phyloP scores from a whole-genome alignment of 768 basidiomycete species.

The Tylopilus plumbeoviolaceoides region DNA sequence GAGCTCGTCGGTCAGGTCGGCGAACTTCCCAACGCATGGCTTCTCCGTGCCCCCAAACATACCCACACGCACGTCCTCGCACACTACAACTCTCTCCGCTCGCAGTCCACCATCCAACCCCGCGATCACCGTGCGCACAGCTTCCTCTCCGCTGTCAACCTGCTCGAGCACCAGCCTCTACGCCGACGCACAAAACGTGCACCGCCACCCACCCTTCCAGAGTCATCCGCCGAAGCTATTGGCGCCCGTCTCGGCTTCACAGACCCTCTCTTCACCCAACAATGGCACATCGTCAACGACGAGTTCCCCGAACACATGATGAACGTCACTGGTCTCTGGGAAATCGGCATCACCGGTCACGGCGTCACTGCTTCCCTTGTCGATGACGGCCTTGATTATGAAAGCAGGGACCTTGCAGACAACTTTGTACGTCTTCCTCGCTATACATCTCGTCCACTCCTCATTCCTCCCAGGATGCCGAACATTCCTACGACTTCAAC shows the following conservation, averaged over 20 bases:
- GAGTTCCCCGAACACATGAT: conserved; percentile 77
- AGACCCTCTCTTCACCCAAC: conserved; percentile 79
- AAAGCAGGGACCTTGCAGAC: conserved; percentile 75
- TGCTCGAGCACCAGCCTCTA: conserved; percentile 59
- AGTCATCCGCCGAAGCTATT: conserved; percentile 39
- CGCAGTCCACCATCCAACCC: conserved; percentile 28
- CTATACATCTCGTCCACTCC: neutral
- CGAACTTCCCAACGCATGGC: conserved; percentile 77
- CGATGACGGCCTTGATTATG: conserved; percentile 94
- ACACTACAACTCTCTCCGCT: conserved; percentile 43
- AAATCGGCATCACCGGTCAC: conserved; percentile 81
- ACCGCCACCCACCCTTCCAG: conserved; percentile 51
- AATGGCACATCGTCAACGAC: conserved; percentile 96
- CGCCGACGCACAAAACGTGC: conserved; percentile 71
- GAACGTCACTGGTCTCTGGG: conserved; percentile 94
- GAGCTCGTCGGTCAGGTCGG: conserved; percentile 88
- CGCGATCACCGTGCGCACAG: conserved; percentile 39
- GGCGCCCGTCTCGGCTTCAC: conserved; percentile 61
- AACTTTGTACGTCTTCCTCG: conserved; percentile 75
- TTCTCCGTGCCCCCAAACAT: conserved; percentile 58
- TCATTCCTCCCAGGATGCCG: conserved; percentile 57
- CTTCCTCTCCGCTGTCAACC: conserved; percentile 53
- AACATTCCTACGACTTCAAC: conserved; percentile 94
- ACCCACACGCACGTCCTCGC: conserved; percentile 37
- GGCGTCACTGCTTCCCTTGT: conserved; percentile 86